Base-by-base conservation (phyloP, 306 rosid species). In the Inga oerstediana region DNA sequence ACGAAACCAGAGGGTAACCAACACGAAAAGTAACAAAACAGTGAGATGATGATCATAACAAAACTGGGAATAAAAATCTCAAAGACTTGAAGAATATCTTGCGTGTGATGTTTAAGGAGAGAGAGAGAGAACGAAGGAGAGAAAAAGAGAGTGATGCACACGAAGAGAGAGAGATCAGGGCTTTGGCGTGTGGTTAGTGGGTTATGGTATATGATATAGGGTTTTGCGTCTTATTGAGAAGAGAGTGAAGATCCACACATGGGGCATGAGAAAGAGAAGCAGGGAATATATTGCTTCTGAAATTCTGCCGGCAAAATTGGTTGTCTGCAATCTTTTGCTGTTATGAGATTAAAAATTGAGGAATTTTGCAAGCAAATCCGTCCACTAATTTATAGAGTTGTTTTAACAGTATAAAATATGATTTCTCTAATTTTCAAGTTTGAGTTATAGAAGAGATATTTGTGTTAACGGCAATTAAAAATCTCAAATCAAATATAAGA, bases 1-100 rank as follows among this genome's bases (percentile, higher is more conserved):
- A 87, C 65, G 80, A 81, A 78, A 79, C 73, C 35, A 79, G 67
- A 77, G 35, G 61, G 61, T 70, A 74, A 87, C 87, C 82, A 68
- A 80, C 88, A 74, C 79, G 87, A 86, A 89, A 85, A 81, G 52
- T 68, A 86, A 65, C 61, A 34, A 34, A 72, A 44, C 15, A 72
- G 43, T 80, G 58, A 65, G 58, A 59, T 7, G 49, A 14, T 12
- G 54, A 49, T 49, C 19, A 10, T 11, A 15, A 48, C 24, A 16
- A 82, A 69, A 56, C 45, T 59, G 65, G 54, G 79, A 62, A 79
- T 74, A 72, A 70, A 73, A 82, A 62, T 43, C 20, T 19, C 6
- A 27, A 43, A 34, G 32, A 75, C 61, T 43, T 41, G 12, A 51
- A 52, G 78, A 76, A 24, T 85, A 79, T 79, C 56, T 80, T 35